Conservation (phyloP, 148 eudicot genomes). For the Euryodendron excelsum region DNA sequence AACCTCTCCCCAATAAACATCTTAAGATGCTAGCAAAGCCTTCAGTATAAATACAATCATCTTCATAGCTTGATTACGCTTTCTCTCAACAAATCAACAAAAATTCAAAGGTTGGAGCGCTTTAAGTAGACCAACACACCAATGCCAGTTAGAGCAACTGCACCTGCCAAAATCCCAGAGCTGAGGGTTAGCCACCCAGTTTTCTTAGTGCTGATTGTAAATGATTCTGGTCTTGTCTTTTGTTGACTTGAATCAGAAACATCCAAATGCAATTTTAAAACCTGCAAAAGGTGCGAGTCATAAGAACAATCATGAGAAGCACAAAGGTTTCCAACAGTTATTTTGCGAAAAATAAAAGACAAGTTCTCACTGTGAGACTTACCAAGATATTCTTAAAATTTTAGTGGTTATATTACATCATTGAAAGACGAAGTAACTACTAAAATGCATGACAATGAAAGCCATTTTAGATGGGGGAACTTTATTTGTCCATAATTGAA, state of each 20-base stretch:
- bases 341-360: background rate
- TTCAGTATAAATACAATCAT: background rate
- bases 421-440: too few relatives aligned
- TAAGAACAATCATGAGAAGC: background rate
- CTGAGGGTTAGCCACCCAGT: conserved; percentile 39
- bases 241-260: conserved; percentile 42
- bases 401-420: too few relatives aligned
- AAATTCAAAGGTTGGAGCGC: conserved; percentile 37
- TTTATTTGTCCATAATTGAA: background rate
- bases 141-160: conserved; percentile 54
- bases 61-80: background rate
- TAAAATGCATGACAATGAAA: background rate
- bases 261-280: conserved; percentile 78
- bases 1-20: background rate
- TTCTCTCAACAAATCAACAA: background rate
- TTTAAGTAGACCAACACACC: conserved; percentile 60
- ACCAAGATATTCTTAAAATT: too few relatives aligned
- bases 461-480: too few relatives aligned
- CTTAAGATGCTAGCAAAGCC: background rate
- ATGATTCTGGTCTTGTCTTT: conserved; percentile 18
- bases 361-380: background rate
- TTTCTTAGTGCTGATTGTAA: conserved; percentile 24
- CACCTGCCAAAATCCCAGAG: conserved; percentile 66
- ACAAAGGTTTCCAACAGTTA: background rate
- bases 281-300: conserved; percentile 40